Conservation (phyloP, 2,329 filamentous ascomycete species). For the Trichoderma arundinaceum region DNA sequence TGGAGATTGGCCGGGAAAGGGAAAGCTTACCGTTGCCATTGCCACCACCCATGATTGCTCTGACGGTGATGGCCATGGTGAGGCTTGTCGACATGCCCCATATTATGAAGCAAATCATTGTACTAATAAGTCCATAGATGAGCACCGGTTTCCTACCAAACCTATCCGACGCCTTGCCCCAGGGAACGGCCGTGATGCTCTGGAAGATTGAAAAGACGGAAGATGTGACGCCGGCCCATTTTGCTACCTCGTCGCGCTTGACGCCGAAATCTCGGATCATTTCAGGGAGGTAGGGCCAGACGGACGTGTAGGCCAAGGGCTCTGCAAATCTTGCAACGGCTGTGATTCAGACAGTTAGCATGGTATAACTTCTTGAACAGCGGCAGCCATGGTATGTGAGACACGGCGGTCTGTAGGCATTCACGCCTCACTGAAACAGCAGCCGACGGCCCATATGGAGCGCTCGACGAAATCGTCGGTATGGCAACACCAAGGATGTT, state of each 20-base stretch:
- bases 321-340: slow-evolving; percentile 81
- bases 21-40: slow-evolving; percentile 77
- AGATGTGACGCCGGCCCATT: slow-evolving; percentile 78
- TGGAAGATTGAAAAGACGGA: slow-evolving; percentile 76
- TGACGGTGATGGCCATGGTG: slow-evolving; percentile 76
- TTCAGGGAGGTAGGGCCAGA: slow-evolving; percentile 74
- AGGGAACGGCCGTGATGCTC: slow-evolving; percentile 72
- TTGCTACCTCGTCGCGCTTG: slow-evolving; percentile 72
- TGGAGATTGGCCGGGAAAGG: slow-evolving; percentile 34
- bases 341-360: slow-evolving; percentile 43
- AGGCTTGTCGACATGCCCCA: slow-evolving; percentile 86
- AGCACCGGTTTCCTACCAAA: slow-evolving; percentile 85
- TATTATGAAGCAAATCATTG: slow-evolving; percentile 79
- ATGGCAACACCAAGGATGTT: background rate
- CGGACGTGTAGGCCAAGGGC: slow-evolving; percentile 73
- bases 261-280: slow-evolving; percentile 84
- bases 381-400: background rate
- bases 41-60: slow-evolving; percentile 78
- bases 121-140: slow-evolving; percentile 72
- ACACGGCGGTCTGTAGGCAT: slow-evolving; percentile 16
- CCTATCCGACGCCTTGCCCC: slow-evolving; percentile 77
- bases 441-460: background rate
- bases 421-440: background rate
- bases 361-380: background rate
- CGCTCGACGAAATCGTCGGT: background rate